phyloP scores from a whole-genome alignment of 208 protist genomes.

The Acanthamoeba polyphaga region DNA sequence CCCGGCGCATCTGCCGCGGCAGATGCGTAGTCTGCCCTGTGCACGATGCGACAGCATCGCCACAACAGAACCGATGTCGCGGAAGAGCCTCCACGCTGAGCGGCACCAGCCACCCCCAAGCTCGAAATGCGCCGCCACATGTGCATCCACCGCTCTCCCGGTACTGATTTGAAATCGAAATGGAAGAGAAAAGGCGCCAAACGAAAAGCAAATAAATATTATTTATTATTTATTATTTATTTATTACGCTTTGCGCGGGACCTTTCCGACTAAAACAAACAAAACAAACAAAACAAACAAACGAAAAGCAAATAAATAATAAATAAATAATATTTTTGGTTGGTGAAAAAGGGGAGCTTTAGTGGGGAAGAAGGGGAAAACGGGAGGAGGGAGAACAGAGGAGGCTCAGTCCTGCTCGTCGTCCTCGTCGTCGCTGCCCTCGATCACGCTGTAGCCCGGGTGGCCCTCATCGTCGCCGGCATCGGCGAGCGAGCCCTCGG shows the following conservation, averaged over 20 bases:
- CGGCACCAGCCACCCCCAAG: too few species aligned
- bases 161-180: too few species aligned
- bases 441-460: background rate
- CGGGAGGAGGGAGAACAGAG: too few species aligned
- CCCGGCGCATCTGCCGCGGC: background rate
- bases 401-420: slow-evolving; percentile 36
- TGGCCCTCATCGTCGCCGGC: background rate
- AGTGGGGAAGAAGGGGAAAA: too few species aligned
- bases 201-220: background rate
- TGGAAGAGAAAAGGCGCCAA: too few species aligned
- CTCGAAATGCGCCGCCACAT: background rate
- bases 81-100: background rate
- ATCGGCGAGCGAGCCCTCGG: background rate
- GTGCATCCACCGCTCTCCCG: background rate
- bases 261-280: too few species aligned
- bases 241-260: too few species aligned
- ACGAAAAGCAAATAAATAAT: background rate
- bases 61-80: background rate
- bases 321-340: background rate
- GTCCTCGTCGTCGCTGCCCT: slow-evolving; percentile 22
- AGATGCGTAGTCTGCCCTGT: background rate
- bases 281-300: background rate
- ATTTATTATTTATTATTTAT: too few species aligned
- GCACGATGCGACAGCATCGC: background rate
- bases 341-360: too few species aligned